Evolutionary conservation across 345 rosid genomes (phyloP).

Genomic region (Rhodamnia argentea): DNA sequence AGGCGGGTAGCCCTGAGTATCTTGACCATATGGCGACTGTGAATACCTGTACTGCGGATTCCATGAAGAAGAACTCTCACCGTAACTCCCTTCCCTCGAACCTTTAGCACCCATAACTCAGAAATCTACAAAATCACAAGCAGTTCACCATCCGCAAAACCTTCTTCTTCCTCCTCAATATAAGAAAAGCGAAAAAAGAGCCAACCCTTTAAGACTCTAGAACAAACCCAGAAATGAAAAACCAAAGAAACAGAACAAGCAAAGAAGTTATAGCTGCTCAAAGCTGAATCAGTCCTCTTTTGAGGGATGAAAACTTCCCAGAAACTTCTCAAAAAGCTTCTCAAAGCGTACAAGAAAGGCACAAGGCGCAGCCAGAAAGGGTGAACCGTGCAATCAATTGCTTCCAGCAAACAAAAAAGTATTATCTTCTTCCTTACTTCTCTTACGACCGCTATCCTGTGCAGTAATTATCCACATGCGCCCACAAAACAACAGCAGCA

Average conservation of each 20-base stretch:
- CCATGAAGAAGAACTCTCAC: slow-evolving; percentile 50
- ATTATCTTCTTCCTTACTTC: neutral
- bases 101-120: slow-evolving; percentile 55
- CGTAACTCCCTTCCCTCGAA: slow-evolving; percentile 45
- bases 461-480: neutral
- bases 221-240: neutral
- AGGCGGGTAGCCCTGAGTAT: slow-evolving; percentile 17
- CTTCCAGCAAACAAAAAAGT: neutral
- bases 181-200: neutral
- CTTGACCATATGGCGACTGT: slow-evolving; percentile 25
- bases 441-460: neutral
- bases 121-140: neutral
- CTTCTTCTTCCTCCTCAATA: neutral
- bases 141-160: neutral
- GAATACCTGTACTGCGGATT: slow-evolving; percentile 17
- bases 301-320: neutral
- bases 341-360: neutral
- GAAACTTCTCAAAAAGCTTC: neutral
- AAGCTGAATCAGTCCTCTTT: neutral
- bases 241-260: neutral
- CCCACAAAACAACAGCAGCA: neutral
- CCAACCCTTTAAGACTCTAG: neutral
- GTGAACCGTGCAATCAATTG: neutral
- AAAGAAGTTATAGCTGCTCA: neutral
- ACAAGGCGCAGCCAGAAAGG: neutral